phyloP scores from a whole-genome alignment of 805 yeast genomes.

The Alloascoidea hylecoeti region DNA sequence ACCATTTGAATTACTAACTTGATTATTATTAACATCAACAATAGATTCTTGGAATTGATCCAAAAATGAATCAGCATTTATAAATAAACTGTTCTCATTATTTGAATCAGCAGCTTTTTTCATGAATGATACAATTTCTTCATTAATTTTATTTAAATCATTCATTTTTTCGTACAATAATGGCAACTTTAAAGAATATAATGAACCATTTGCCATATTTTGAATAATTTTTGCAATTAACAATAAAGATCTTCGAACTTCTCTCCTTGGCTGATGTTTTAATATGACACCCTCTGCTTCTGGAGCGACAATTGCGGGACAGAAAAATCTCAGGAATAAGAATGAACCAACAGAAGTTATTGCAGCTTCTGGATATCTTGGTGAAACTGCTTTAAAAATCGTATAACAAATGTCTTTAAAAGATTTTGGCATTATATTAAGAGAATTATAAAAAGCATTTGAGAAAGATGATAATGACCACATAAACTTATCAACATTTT shows the following conservation, averaged over 20 bases:
- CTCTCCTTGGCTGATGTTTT: constrained; percentile 8
- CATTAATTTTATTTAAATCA: background rate
- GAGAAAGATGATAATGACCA: constrained; percentile 40
- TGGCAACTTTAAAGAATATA: constrained; percentile 24
- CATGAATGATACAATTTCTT: constrained; percentile 19
- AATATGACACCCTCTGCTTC: constrained; percentile 29
- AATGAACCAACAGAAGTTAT: constrained; percentile 72
- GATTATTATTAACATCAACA: background rate
- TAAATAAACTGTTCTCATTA: too few relatives aligned
- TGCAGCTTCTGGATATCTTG: constrained; percentile 43
- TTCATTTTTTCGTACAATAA: background rate
- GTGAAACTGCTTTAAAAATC: too few relatives aligned
- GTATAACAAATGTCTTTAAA: too few relatives aligned
- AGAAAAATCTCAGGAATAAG: constrained; percentile 54
- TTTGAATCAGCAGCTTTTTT: constrained; percentile 4
- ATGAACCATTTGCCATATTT: constrained; percentile 13
- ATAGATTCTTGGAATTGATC: background rate
- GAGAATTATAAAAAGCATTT: constrained; percentile 36
- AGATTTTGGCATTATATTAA: too few relatives aligned
- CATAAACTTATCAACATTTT: constrained; percentile 32
- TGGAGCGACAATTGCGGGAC: constrained; percentile 80
- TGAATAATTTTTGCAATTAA: constrained; percentile 14
- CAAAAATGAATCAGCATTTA: background rate
- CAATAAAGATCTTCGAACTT: constrained; percentile 10
- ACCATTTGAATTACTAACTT: background rate